Evolutionary conservation across 768 basidiomycete species (phyloP), one percentile per base, ranked within the genome.

Genomic region (Podaxis pistillaris): DNA sequence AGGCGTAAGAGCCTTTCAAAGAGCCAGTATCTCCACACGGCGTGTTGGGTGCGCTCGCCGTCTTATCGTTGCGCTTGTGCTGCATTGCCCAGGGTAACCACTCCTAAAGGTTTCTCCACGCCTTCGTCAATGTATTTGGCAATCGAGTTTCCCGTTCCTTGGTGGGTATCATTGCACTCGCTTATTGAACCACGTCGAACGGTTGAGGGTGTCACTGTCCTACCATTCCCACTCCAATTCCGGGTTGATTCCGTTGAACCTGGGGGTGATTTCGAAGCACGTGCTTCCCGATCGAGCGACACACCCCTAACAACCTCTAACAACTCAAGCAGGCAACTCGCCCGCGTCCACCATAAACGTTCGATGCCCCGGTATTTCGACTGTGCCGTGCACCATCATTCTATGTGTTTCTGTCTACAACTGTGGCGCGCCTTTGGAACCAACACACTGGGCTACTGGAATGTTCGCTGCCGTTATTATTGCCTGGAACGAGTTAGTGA

Each of bases 401-500:
- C 33, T 22, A 24, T 11, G 6, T 44, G 40, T 22, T 33, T 33
- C 33, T 9, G 33, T 33, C 1, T 49, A 13, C 33, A 26, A 33
- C 38, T 13, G 36, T 56, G 51, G 26, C 2, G 37, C 8, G 13
- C 11, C 51, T 13, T 28, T 30, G 41, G 40, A 30, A 30, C 41
- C n/a, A 22, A 11, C 54, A n/a, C 38, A 26, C 33, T 33, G 47
- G 46, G 51, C 11, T 41, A 62, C 33, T 17, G 44, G 30, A 22
- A 36, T 55, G 46, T n/a, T 22, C 17, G 28, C 38, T 61, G 52
- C 52, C 40, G 60, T 55, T 47, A 55, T 62, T 49, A 17, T 62
- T 55, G 41, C 51, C 54, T 55, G 60, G 30, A 47, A 47, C 60
- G 60, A 36, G 51, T 53, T 52, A 50, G 38, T 50, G 50, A 57